phyloP scores from a whole-genome alignment of 2,329 filamentous ascomycete species.

The Sclerotinia trifoliorum region DNA sequence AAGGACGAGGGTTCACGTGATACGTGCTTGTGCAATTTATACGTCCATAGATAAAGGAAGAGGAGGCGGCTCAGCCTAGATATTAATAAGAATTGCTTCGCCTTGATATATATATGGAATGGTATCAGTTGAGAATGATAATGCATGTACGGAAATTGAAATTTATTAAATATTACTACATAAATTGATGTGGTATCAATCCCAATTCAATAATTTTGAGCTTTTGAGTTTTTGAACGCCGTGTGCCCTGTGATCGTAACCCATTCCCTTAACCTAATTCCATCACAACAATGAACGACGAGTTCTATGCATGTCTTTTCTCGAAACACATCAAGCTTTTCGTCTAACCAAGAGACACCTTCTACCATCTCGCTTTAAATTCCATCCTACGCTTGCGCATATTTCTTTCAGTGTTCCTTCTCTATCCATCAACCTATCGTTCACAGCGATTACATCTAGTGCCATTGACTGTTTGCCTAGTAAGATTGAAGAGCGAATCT shows the following conservation, averaged over 20 bases:
- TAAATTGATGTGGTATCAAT: neutral
- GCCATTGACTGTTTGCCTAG: constrained; percentile 25
- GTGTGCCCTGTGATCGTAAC: neutral
- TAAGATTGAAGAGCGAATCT: constrained; percentile 26
- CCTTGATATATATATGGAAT: neutral
- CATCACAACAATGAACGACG: neutral
- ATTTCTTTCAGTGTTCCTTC: constrained; percentile 19
- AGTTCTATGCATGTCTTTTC: neutral
- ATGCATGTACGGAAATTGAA: neutral
- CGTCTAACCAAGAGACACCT: constrained; percentile 19
- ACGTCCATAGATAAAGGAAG: neutral
- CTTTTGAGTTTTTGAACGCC: constrained; percentile 13
- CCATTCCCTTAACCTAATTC: neutral
- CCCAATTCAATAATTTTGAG: constrained; percentile 1
- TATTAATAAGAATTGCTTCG: neutral
- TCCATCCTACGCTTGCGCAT: constrained; percentile 21
- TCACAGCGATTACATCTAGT: constrained; percentile 26
- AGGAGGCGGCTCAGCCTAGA: neutral
- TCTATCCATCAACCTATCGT: constrained; percentile 20
- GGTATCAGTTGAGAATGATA: neutral
- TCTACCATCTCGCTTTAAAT: constrained; percentile 20
- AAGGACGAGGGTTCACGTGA: neutral
- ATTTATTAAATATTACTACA: constrained; percentile 8
- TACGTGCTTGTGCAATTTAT: neutral
- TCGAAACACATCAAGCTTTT: neutral